Base-by-base conservation (phyloP, 2,329 filamentous ascomycete genomes). In the Colletotrichum paranaense region DNA sequence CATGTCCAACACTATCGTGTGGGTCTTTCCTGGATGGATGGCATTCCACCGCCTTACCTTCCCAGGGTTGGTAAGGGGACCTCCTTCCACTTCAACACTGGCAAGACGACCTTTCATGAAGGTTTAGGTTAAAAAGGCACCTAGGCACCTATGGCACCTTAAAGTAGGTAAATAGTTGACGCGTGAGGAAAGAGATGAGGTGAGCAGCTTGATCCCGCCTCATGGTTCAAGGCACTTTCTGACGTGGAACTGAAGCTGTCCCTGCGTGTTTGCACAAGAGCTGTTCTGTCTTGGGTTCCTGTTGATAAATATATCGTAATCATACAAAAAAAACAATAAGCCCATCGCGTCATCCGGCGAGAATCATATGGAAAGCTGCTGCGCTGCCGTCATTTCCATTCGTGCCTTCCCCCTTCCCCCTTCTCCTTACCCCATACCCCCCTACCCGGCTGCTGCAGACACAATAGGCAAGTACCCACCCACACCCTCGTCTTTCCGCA, bases 391-490 rank as follows among this genome's bases (percentile, higher is more conserved):
- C 64, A 68, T 64, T 69, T 63, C 67, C 59, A 72, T 59, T 58
- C 52, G 58, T 64, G 66, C 59, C 62, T 69, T 22, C 46, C 42
- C 28, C 60, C 67, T 65, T 69, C 66, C 42, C 38, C 59, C 59
- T 52, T 24, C 65, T 60, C 32, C 32, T 56, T 49, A 49, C 55
- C 60, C 53, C 19, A 19, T 38, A 57, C 42, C 67, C 70, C 70
- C 70, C 60, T 73, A 55, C 32, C 30, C 46, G 56, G 60, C 55
- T 73, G 60, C 62, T 57, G 71, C 67, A 73, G 67, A 73, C 67
- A 73, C 56, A 52, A 66, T 70, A 73, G 71, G 71, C 49, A 73
- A 71, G 71, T 70, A 73, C 71, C 71, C 71, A 73, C 67, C 49
- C 11, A 19, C 26, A 57, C 38, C 68, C 64, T 68, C 49, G 68